Conservation (phyloP, 108 stramenopile genomes). For the Schizochytrium sp. region DNA sequence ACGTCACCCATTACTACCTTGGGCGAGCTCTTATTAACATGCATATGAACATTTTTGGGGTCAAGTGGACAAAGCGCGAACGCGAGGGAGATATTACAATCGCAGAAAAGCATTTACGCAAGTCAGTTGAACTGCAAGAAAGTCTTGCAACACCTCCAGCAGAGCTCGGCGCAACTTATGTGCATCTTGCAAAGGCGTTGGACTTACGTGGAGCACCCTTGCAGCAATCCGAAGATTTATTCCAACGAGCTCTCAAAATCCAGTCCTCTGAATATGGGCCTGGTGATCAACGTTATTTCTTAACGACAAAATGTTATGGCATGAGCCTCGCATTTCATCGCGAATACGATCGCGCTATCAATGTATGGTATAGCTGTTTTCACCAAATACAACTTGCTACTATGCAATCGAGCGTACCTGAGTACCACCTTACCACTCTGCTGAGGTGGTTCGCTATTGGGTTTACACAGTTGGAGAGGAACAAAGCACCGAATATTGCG, state of each 20-base stretch:
- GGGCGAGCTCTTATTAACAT: not conserved
- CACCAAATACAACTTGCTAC: not conserved
- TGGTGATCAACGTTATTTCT: not conserved
- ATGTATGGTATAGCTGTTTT: not conserved
- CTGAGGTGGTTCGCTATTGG: no score
- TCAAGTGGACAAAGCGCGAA: not conserved
- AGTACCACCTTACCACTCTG: no score
- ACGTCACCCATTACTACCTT: not conserved
- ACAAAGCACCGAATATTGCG: no score
- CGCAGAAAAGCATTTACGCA: not conserved
- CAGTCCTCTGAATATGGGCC: not conserved
- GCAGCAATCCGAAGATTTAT: not conserved
- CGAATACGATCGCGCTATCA: not conserved
- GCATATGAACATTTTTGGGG: not conserved
- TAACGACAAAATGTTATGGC: not conserved
- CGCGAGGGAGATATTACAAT: not conserved
- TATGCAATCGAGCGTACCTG: no score
- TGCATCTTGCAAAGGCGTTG: conserved; percentile 5
- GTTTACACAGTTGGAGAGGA: no score
- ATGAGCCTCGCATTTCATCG: not conserved
- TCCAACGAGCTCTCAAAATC: not conserved
- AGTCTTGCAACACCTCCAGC: not conserved
- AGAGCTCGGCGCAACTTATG: not conserved
- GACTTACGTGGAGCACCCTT: not conserved
- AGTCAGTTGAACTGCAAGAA: not conserved